Conservation (phyloP, 2,329 filamentous ascomycete genomes). For the Cyclaneusma minus region DNA sequence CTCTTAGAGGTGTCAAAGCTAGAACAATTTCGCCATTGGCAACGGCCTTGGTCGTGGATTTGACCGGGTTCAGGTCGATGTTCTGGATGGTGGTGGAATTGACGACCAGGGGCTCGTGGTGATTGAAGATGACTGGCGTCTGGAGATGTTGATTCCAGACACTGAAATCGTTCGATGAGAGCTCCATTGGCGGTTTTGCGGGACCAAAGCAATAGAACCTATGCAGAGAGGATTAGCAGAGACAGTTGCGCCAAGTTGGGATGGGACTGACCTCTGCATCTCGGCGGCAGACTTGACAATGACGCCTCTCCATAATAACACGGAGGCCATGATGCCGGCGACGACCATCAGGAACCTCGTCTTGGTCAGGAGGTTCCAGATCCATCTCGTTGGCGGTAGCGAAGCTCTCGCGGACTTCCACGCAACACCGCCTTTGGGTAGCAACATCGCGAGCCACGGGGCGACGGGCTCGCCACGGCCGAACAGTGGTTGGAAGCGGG, state of each 20-base stretch:
- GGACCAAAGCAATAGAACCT: conserved; percentile 98
- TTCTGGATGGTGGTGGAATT: conserved; percentile 66
- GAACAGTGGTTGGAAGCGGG: too few species aligned
- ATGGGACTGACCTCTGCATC: conserved; percentile 60
- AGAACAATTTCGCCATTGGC: conserved; percentile 76
- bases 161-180: conserved; percentile 80
- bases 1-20: conserved; percentile 83
- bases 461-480: too few species aligned
- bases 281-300: conserved; percentile 66
- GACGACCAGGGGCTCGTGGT: conserved; percentile 74
- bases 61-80: conserved; percentile 72
- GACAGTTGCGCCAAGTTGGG: conserved; percentile 1
- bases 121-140: conserved; percentile 92
- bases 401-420: conserved; percentile 82
- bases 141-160: conserved; percentile 80
- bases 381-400: conserved; percentile 60
- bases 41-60: conserved; percentile 63
- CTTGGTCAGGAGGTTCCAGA: conserved; percentile 55
- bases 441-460: conserved; percentile 52
- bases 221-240: conserved; percentile 9
- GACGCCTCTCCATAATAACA: conserved; percentile 82
- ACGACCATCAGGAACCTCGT: conserved; percentile 65
- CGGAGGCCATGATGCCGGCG: conserved; percentile 48
- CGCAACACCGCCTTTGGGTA: conserved; percentile 75
- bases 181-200: conserved; percentile 87